Conservation (phyloP, 768 basidiomycete species). For the Termitomyces sp. region DNA sequence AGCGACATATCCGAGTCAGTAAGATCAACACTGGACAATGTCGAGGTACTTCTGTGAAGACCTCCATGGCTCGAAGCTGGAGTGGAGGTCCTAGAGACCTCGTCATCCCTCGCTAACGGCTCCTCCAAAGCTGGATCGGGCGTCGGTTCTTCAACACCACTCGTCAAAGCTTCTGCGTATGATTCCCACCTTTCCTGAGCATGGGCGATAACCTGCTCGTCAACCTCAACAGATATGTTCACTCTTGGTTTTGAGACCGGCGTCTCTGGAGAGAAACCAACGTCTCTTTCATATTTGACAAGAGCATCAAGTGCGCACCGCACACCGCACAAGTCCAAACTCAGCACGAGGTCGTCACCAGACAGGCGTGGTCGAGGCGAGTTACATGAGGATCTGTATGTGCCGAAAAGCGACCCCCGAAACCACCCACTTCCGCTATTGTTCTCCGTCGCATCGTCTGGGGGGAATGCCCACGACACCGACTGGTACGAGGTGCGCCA, state of each 20-base stretch:
- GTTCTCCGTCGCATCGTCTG: conserved; percentile 15
- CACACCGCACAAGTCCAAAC: conserved; percentile 37
- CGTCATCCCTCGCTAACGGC: conserved; percentile 5
- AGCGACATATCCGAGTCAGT: conserved; percentile 41
- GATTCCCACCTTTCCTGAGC: conserved; percentile 40
- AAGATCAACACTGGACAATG: conserved; percentile 38
- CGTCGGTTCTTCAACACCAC: conserved; percentile 5
- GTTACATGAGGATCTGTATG: conserved; percentile 5
- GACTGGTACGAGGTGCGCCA: conserved; percentile 36
- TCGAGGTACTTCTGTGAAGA: conserved; percentile 30
- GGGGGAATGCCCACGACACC: conserved; percentile 42
- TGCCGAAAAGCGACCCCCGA: conserved; percentile 30
- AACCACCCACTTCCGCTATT: conserved; percentile 27
- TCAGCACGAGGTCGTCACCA: conserved; percentile 26
- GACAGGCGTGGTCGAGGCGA: conserved; percentile 10
- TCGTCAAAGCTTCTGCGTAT: conserved; percentile 38
- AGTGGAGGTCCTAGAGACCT: conserved; percentile 15
- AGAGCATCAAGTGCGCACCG: conserved; percentile 33
- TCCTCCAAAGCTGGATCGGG: conserved; percentile 12
- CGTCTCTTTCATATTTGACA: conserved; percentile 35
- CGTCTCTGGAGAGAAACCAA: conserved; percentile 33
- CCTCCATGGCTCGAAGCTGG: conserved; percentile 16
- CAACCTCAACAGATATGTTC: conserved; percentile 21
- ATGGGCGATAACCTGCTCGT: conserved; percentile 29
- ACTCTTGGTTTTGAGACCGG: not conserved